Base-by-base conservation (phyloP, 2,329 filamentous ascomycete genomes). In the Sclerotinia sclerotiorum region DNA sequence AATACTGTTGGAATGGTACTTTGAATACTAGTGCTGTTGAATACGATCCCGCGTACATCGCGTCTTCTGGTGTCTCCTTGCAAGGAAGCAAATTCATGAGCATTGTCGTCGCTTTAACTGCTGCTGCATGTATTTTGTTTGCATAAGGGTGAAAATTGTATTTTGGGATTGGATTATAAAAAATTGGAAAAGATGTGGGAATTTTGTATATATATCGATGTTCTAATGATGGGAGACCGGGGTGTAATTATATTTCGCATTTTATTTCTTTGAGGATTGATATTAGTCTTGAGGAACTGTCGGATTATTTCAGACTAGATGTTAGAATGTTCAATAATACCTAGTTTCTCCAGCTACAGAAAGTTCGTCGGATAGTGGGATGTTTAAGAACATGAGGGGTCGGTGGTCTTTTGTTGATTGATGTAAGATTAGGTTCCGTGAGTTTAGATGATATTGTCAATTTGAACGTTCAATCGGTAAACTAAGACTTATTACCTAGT, bases 1-100 rank as follows among this genome's bases (percentile, higher is more conserved):
- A 82, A 27, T 97, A 97, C 81, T 99, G 95, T 85, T 99, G 95
- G 95, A 87, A 97, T 78, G 95, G 95, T 44, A 73, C 72, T 2
- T 24, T 72, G 10, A 70, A 77, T 61, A 68, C 68, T 2, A 72
- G 61, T 2, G 66, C 57, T 1, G 75, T 73, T 2, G 49, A 8
- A 3, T 78, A 75, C 64, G 44, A 68, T 8, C 76, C 76, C 8
- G 55, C 32, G 0, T 75, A 69, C 19, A 75, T 73, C 51, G 35
- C 71, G n/a, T 15, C 52, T 35, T 66, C 64, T 17, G 52, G 32
- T 19, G 48, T 32, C 27, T 11, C 27, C 2, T n/a, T 60, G 32
- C 54, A 39, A 1, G 29, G 6, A 39, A 62, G n/a, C 8, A 62
- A 39, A 51, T 39, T 62, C 29, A 39, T 11, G 15, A 62, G 60